Conservation (phyloP, 179 eudicot species). For the Corrigiola litoralis region DNA sequence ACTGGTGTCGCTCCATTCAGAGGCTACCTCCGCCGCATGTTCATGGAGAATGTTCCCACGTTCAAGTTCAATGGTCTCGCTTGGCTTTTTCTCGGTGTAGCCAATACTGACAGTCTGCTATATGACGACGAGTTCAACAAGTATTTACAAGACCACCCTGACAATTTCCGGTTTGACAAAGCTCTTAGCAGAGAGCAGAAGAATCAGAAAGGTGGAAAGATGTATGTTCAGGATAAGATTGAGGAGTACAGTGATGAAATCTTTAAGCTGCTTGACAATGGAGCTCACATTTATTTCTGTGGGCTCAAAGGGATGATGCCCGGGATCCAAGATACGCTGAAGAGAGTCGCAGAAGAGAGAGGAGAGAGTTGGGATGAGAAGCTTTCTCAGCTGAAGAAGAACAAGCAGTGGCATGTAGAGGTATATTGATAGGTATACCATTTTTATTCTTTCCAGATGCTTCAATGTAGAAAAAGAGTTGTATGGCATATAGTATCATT, state of each 20-base stretch:
- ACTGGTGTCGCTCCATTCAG: conserved; percentile 93
- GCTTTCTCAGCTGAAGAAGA: conserved; percentile 78
- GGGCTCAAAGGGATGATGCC: conserved; percentile 99
- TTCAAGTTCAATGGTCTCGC: conserved; percentile 80
- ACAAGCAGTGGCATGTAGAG: conserved; percentile 97
- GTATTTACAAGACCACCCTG: conserved; percentile 64
- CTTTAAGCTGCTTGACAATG: conserved; percentile 68
- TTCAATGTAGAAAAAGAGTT: conserved; percentile 18
- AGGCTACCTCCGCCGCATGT: conserved; percentile 94
- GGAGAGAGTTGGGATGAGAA: conserved; percentile 91
- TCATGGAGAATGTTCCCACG: conserved; percentile 81
- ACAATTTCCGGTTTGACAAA: conserved; percentile 65
- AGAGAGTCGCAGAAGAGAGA: conserved; percentile 77
- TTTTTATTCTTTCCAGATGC: conserved; percentile 1
- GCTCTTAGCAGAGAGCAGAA: conserved; percentile 89
- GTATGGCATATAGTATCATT: conserved; percentile 2
- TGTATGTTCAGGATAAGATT: conserved; percentile 93
- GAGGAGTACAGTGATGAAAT: conserved; percentile 91
- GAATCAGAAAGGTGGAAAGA: conserved; percentile 80
- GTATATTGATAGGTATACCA: conserved; percentile 47
- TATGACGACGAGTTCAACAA: conserved; percentile 77
- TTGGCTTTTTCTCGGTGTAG: conserved; percentile 96
- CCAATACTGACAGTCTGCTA: conserved; percentile 77
- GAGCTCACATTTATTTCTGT: conserved; percentile 91
- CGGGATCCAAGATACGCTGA: conserved; percentile 82